A percentile compares a stretch with the other conserved stretches of the same genome.
Conservation (phyloP, 192 early-diverging fungal species). For the Endogone sp. region DNA sequence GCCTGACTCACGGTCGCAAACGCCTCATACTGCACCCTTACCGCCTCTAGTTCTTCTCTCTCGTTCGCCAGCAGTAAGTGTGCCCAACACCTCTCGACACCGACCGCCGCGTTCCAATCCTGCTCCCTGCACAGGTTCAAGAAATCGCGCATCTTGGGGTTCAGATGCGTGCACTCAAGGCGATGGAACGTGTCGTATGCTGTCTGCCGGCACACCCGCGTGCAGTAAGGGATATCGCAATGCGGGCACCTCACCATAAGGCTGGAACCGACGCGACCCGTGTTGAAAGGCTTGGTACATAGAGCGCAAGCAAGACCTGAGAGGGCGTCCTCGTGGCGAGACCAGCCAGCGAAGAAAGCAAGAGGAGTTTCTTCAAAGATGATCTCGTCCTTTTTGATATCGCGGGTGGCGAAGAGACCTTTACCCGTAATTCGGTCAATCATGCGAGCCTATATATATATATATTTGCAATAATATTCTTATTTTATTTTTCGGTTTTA, state of each 20-base stretch:
- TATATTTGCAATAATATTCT: not conserved
- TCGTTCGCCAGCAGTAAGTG: conserved; percentile 45
- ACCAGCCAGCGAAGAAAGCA: conserved; percentile 55
- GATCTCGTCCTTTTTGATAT: conserved; percentile 41
- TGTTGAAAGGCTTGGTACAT: conserved; percentile 45
- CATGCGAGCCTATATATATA: conserved; percentile 17
- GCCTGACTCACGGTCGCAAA: conserved; percentile 53
- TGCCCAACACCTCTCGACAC: conserved; percentile 39
- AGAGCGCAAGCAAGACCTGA: conserved; percentile 48
- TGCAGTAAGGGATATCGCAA: conserved; percentile 43
- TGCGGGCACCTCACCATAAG: conserved; percentile 33
- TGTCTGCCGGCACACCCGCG: conserved; percentile 35
- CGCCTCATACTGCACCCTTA: conserved; percentile 42
- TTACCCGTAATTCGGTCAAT: conserved; percentile 35
- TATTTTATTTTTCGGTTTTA: too few relatives aligned
- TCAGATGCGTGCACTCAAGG: conserved; percentile 38
- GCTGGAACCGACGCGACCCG: conserved; percentile 8
- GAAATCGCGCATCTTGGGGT: conserved; percentile 34
- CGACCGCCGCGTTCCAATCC: conserved; percentile 45
- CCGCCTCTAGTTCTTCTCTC: conserved; percentile 34
- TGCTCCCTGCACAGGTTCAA: conserved; percentile 39
- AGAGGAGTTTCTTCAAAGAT: conserved; percentile 56
- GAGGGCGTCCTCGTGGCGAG: conserved; percentile 38
- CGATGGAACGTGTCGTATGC: conserved; percentile 46
- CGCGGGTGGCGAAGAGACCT: conserved; percentile 51